These are phyloP conservation scores for Dianthus caryophyllus DNA, from an alignment of 148 eudicot species.

Conservation along the genomic window DNA sequence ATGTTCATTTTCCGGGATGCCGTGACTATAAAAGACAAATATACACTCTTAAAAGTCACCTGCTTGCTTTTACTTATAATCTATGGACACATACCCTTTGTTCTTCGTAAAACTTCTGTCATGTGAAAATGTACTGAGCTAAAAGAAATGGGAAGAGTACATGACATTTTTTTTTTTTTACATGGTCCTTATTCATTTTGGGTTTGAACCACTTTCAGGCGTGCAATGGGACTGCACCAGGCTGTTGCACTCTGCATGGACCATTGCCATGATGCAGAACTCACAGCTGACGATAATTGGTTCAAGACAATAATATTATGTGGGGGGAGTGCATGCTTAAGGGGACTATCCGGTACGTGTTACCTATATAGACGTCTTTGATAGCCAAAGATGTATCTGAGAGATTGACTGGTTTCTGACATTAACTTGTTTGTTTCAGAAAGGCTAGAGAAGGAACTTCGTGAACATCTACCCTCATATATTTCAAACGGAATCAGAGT, in stretches of 20 bases:
- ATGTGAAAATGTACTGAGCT: too few species aligned
- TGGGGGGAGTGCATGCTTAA: constrained; percentile 88
- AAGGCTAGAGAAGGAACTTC: constrained; percentile 81
- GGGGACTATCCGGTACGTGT: constrained; percentile 69
- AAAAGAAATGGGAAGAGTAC: too few species aligned
- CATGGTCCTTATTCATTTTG: background rate
- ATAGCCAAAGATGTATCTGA: background rate
- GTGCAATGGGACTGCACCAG: constrained; percentile 75
- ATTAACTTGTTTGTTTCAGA: constrained; percentile 35
- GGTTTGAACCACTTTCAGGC: constrained; percentile 35
- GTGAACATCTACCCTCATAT: constrained; percentile 42
- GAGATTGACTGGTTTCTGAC: background rate
- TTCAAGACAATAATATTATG: constrained; percentile 83
- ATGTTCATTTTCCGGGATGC: too few species aligned
- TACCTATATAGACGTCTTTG: background rate
- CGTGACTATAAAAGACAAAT: too few species aligned
- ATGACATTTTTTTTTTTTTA: background rate
- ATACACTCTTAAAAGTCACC: too few species aligned
- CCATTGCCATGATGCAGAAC: constrained; percentile 75
- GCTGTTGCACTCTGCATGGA: constrained; percentile 90
- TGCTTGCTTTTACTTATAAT: too few species aligned
- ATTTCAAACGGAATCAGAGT: constrained; percentile 60
- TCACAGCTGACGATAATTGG: constrained; percentile 64
- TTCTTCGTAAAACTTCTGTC: too few species aligned
- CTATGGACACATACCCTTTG: too few species aligned